phyloP scores from a whole-genome alignment of 2,329 filamentous ascomycete species.

The Geosmithia flava region DNA sequence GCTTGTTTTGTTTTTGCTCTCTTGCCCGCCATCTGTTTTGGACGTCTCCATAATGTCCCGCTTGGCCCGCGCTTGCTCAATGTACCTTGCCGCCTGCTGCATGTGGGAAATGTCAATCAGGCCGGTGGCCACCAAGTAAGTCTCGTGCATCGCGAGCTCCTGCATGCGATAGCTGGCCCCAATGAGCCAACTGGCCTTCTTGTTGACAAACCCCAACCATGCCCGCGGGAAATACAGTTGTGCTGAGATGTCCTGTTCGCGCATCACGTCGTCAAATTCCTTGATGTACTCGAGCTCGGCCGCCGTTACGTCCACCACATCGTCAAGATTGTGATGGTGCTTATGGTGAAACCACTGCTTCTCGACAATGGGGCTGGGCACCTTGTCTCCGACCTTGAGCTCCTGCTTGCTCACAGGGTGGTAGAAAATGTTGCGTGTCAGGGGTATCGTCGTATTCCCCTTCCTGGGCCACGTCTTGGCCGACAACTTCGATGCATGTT shows the following conservation, averaged over 20 bases:
- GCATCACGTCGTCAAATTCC: constrained; percentile 45
- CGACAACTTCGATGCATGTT: not conserved
- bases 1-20: not conserved
- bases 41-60: constrained; percentile 3
- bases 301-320: constrained; percentile 41
- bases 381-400: constrained; percentile 33
- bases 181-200: constrained; percentile 40
- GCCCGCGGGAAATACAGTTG: constrained; percentile 37
- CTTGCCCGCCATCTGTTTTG: not conserved
- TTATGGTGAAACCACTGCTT: constrained; percentile 45
- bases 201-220: constrained; percentile 37
- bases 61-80: constrained; percentile 28
- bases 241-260: constrained; percentile 36
- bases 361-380: constrained; percentile 31
- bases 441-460: constrained; percentile 29
- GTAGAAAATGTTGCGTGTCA: constrained; percentile 39
- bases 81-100: constrained; percentile 24
- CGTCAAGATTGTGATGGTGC: constrained; percentile 42
- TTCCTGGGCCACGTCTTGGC: not conserved
- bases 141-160: constrained; percentile 43
- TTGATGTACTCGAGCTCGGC: constrained; percentile 46
- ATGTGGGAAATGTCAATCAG: constrained; percentile 31
- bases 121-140: constrained; percentile 35
- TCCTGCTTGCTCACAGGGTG: constrained; percentile 42
- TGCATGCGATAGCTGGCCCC: constrained; percentile 31